A percentile compares a stretch with the other conserved stretches of the same genome.
Conservation (phyloP, 371 early-diverging fungal genomes). For the Synchytrium microbalum region DNA sequence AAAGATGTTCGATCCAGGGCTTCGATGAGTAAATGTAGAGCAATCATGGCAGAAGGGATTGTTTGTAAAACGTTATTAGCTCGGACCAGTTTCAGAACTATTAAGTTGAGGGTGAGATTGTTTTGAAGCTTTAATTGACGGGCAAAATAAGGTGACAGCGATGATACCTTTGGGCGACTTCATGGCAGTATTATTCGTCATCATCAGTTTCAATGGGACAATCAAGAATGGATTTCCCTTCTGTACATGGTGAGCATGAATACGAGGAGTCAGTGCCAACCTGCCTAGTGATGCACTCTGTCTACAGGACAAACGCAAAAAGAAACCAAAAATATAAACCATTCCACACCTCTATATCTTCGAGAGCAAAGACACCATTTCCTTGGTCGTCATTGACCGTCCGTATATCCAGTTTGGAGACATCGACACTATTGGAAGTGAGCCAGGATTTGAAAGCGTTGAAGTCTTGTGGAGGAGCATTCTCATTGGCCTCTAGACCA, state of each 20-base stretch:
- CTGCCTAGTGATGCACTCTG: no score
- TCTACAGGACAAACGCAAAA: no score
- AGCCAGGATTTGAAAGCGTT: conserved; percentile 1
- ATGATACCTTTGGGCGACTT: background rate
- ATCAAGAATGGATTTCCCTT: background rate
- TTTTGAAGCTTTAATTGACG: background rate
- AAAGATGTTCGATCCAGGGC: background rate
- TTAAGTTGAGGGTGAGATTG: no score
- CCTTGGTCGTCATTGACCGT: background rate
- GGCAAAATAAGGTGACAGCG: background rate
- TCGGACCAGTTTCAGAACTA: background rate
- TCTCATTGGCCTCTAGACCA: no score
- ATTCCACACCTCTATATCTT: background rate
- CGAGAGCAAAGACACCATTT: background rate
- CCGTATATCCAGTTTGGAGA: background rate
- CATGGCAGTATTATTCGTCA: background rate
- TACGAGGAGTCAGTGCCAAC: no score
- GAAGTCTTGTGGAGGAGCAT: background rate
- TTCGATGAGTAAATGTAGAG: background rate
- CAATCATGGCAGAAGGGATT: background rate
- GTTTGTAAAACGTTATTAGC: background rate
- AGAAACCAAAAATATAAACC: no score
- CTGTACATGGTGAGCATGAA: no score
- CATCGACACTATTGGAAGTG: background rate
- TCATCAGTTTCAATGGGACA: background rate